A percentile compares a stretch with the other conserved stretches of the same genome.
Conservation (phyloP, 208 protist species). For the Crithidia brevicula region DNA sequence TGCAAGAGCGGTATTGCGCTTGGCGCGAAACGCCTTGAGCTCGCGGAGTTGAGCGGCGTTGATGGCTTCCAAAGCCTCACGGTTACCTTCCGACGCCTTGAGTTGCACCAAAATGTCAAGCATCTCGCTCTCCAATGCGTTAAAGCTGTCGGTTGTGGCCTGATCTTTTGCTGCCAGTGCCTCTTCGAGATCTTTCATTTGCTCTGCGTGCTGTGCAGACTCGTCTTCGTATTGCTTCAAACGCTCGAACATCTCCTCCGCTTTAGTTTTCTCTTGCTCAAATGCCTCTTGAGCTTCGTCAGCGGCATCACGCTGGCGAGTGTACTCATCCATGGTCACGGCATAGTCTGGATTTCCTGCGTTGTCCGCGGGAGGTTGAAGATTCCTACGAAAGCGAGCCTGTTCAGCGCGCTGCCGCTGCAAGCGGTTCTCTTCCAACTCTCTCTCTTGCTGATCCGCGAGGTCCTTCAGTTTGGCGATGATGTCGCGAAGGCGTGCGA, state of each 20-base stretch:
- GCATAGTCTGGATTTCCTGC: conserved; percentile 18
- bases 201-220: conserved; percentile 2
- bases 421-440: conserved; percentile 37
- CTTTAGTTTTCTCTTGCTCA: conserved; percentile 26
- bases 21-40: neutral
- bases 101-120: conserved; percentile 31
- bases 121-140: conserved; percentile 28
- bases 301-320: neutral
- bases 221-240: conserved; percentile 24
- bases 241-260: conserved; percentile 18
- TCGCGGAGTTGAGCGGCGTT: neutral
- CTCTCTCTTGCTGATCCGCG: conserved; percentile 40
- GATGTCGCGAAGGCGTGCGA: conserved; percentile 44
- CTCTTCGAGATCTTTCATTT: conserved; percentile 22
- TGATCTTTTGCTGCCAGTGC: conserved; percentile 11
- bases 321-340: conserved; percentile 35
- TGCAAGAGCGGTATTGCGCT: conserved; percentile 17
- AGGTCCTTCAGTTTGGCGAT: conserved; percentile 55
- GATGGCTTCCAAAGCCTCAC: neutral
- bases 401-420: conserved; percentile 36
- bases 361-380: conserved; percentile 3
- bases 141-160: neutral
- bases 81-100: conserved; percentile 21
- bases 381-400: conserved; percentile 33
- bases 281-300: conserved; percentile 27